A percentile compares a stretch with the other conserved stretches of the same genome.
These are phyloP conservation scores for Jimgerdemannia flammicorona DNA, from an alignment of 192 early-diverging fungal genomes.

Conservation along the genomic window DNA sequence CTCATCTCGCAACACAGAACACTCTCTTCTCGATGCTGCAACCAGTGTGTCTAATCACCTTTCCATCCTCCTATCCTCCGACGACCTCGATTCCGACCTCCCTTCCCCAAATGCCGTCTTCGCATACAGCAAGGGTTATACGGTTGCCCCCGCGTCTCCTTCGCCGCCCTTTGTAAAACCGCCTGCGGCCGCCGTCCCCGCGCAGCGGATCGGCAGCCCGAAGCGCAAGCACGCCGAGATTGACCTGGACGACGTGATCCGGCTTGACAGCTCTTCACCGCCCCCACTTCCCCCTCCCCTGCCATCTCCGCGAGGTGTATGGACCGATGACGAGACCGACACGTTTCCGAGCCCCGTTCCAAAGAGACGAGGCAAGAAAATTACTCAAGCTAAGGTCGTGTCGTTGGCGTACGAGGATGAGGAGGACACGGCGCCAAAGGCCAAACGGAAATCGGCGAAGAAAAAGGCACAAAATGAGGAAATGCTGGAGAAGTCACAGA, in stretches of 20 bases:
- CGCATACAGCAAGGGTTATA: neutral
- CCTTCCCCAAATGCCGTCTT: neutral
- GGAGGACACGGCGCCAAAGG: neutral
- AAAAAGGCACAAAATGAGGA: constrained; percentile 2
- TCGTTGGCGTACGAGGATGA: neutral
- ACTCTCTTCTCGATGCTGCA: neutral
- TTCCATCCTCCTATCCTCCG: neutral
- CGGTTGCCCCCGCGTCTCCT: neutral
- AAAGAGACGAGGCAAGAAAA: neutral
- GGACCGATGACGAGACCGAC: neutral
- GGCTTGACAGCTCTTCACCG: neutral
- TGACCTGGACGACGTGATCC: neutral
- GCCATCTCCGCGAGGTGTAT: neutral
- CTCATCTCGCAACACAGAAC: neutral
- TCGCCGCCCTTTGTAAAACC: neutral
- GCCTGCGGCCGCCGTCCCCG: neutral
- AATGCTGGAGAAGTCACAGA: neutral
- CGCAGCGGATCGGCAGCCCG: neutral
- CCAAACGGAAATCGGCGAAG: constrained; percentile 1
- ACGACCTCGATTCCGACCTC: neutral
- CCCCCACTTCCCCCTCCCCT: neutral
- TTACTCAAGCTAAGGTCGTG: neutral
- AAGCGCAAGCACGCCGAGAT: neutral
- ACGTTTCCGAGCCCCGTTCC: neutral
- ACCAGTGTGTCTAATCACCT: neutral